Evolutionary conservation across 108 stramenopile species (phyloP).

Genomic region (Skeletonema tropicum): DNA sequence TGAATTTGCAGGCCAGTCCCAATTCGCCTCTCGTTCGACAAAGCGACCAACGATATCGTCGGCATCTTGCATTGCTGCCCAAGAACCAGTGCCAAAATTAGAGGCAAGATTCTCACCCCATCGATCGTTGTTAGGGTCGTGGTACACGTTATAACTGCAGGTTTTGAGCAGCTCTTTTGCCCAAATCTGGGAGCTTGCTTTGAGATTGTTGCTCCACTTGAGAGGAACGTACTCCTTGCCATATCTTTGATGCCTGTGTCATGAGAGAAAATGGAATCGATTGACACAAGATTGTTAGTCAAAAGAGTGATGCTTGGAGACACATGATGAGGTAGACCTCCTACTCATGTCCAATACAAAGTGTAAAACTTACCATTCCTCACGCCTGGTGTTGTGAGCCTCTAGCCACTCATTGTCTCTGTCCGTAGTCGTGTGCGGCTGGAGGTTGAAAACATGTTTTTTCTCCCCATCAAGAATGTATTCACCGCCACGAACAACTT

Average conservation of each 20-base stretch:
- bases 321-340: no score
- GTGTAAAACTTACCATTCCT: background rate
- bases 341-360: no score
- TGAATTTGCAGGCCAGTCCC: conserved; percentile 27
- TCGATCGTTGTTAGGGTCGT: conserved; percentile 23
- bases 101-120: conserved; percentile 45
- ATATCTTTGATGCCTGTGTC: conserved; percentile 13
- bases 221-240: conserved; percentile 15
- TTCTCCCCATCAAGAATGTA: background rate
- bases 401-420: conserved; percentile 23
- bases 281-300: no score
- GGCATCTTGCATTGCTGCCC: conserved; percentile 10
- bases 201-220: conserved; percentile 30
- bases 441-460: background rate
- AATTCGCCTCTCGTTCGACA: conserved; percentile 33
- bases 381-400: conserved; percentile 21
- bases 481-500: background rate
- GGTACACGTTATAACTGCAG: conserved; percentile 18
- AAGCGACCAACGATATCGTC: conserved; percentile 27
- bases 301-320: no score
- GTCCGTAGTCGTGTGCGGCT: background rate
- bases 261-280: no score
- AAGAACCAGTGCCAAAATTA: background rate
- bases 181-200: background rate
- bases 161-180: conserved; percentile 17